These are phyloP conservation scores for Dendrobium nobile DNA, from an alignment of 106 monocot genomes.

Conservation along the genomic window DNA sequence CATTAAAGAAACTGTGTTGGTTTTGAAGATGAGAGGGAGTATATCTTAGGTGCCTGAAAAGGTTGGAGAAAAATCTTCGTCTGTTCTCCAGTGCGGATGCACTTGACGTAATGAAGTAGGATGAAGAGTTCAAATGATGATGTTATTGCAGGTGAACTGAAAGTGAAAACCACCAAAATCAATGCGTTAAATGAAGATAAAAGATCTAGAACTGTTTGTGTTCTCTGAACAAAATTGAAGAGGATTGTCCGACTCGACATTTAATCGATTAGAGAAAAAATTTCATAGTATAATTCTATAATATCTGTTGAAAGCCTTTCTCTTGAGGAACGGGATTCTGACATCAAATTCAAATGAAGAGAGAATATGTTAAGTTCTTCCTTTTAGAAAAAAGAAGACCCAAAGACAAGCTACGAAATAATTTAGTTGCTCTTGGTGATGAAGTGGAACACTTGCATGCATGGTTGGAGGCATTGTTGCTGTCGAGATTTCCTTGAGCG, in stretches of 20 bases:
- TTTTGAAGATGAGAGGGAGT: slow-evolving; percentile 61
- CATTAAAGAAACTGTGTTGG: slow-evolving; percentile 19
- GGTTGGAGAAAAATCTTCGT: slow-evolving; percentile 47
- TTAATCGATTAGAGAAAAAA: no score
- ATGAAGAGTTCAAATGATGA: neutral
- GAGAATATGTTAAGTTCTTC: neutral
- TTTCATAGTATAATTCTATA: neutral
- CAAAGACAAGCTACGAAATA: slow-evolving; percentile 2
- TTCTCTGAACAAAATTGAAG: neutral
- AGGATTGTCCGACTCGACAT: neutral
- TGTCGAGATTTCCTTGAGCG: slow-evolving; percentile 22
- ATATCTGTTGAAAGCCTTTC: neutral
- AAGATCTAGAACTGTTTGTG: neutral
- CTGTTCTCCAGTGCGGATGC: slow-evolving; percentile 9
- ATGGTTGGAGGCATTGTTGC: slow-evolving; percentile 23
- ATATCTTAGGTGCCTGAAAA: slow-evolving; percentile 42
- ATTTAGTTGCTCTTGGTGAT: slow-evolving; percentile 13
- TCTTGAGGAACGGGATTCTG: neutral
- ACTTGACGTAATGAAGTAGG: neutral
- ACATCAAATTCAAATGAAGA: neutral
- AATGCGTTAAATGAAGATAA: neutral
- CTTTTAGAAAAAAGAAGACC: neutral
- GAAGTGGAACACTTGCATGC: slow-evolving; percentile 13
- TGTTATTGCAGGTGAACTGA: neutral
- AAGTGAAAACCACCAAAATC: neutral